Base-by-base conservation (phyloP, 2,329 filamentous ascomycete species). In the Colletotrichum orchidophilum region DNA sequence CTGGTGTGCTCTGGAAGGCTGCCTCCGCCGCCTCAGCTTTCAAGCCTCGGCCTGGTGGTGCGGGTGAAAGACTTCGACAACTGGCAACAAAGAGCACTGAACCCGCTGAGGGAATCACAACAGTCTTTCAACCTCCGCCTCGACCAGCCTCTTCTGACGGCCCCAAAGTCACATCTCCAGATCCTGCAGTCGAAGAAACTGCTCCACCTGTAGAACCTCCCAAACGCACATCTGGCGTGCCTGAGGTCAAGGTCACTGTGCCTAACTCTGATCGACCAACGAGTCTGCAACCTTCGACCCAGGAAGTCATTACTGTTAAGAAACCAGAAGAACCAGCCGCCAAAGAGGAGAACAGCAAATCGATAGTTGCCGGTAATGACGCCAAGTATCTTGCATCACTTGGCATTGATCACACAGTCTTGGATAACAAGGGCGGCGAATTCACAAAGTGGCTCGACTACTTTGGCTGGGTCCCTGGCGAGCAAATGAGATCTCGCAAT, bases 11-110 rank as follows among this genome's bases (percentile, higher is more conserved):
- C 72, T 93, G 93, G 82, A 97, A 94, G 80, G 94, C 94, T 27
- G 94, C 94, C 0, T 90, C 87, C 66, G 90, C 92, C 27, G 87
- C 87, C 1, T 78, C 77, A 13, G 82, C 83, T 9, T 98, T 98
- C 83, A 97, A 96, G 77, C 96, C 96, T 24, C 90, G 96, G 69
- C 91, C 92, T 39, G 96, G 96, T 68, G 96, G 95, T 74, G 95
- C 94, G 26, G 95, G 91, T 62, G 94, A 97, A 73, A 92, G 93
- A 62, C 84, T 97, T 63, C 86, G 92, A 66, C 89, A 91, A 62
- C 85, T 87, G 42, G 87, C 90, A 66, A 85, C 84, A 73, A 90
- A 88, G 67, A 80, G 81, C n/a, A 42, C 60, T 18, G 70, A 70
- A 54, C 50, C 73, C 12, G 58, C 60, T 3, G 83, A 98, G 82